A percentile compares a stretch with the other conserved stretches of the same genome.
Evolutionary conservation across 2,329 filamentous ascomycete species (phyloP).

Genomic region (Colletotrichum musae): DNA sequence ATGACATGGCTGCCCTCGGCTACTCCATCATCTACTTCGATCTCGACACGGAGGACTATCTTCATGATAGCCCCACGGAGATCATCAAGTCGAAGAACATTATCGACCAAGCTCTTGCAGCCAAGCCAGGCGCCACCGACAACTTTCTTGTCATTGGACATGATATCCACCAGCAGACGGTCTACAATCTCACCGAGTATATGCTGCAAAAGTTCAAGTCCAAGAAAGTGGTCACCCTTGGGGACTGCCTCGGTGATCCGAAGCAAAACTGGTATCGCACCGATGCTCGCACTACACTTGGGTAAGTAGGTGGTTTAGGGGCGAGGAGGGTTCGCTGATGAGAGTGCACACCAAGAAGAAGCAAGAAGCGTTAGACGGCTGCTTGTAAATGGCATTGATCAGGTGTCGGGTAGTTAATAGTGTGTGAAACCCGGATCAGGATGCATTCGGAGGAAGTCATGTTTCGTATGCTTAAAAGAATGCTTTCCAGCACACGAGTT

Average conservation of each 20-base stretch:
- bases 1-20: constrained; percentile 47
- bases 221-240: constrained; percentile 62
- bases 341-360: too few relatives aligned
- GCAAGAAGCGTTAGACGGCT: too few relatives aligned
- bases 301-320: neutral
- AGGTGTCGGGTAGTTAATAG: too few relatives aligned
- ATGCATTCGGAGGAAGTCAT: too few relatives aligned
- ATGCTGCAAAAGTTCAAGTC: constrained; percentile 52
- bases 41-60: constrained; percentile 55
- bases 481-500: too few relatives aligned
- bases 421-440: too few relatives aligned
- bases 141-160: constrained; percentile 51
- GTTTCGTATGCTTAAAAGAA: too few relatives aligned
- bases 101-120: constrained; percentile 51
- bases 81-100: constrained; percentile 55
- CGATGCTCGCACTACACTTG: constrained; percentile 29
- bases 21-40: constrained; percentile 55
- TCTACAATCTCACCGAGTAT: constrained; percentile 55
- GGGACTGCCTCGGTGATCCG: constrained; percentile 65
- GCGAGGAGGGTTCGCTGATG: too few relatives aligned
- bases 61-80: constrained; percentile 47
- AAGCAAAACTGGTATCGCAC: constrained; percentile 62
- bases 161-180: constrained; percentile 58
- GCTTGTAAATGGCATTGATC: too few relatives aligned
- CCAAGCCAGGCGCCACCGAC: constrained; percentile 46